Conservation (phyloP, 2,329 filamentous ascomycete species). For the Aureobasidium sp. region DNA sequence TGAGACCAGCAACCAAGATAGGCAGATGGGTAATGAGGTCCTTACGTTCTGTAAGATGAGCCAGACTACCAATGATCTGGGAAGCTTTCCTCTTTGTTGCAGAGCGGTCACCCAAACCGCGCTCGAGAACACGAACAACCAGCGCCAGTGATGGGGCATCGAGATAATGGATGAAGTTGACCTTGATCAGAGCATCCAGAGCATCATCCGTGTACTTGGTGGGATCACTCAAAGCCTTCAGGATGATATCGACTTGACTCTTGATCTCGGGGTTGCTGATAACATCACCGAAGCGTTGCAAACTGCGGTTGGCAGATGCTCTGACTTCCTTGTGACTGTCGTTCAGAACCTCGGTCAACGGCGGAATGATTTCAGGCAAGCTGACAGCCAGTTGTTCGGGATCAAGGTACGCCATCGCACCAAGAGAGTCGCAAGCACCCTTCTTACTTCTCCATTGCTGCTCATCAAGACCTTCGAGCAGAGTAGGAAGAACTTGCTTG, state of each 20-base stretch:
- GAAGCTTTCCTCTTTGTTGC: slow-evolving; percentile 93
- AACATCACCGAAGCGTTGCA: slow-evolving; percentile 97
- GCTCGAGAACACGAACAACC: slow-evolving; percentile 89
- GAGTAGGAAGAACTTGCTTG: slow-evolving; percentile 83
- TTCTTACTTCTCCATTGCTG: slow-evolving; percentile 98
- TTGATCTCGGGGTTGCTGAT: slow-evolving; percentile 98
- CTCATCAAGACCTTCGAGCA: slow-evolving; percentile 87
- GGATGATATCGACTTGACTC: slow-evolving; percentile 77
- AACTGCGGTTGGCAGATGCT: slow-evolving; percentile 81
- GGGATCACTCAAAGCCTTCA: slow-evolving; percentile 94
- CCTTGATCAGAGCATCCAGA: slow-evolving; percentile 87
- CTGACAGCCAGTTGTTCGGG: slow-evolving; percentile 89
- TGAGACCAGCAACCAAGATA: slow-evolving; percentile 83
- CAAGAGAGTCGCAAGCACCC: slow-evolving; percentile 90
- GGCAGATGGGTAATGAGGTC: slow-evolving; percentile 87
- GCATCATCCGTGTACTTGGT: slow-evolving; percentile 96
- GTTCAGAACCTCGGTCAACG: slow-evolving; percentile 85
- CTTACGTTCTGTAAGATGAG: slow-evolving; percentile 92
- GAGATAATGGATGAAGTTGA: slow-evolving; percentile 98
- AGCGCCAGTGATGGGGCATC: slow-evolving; percentile 92
- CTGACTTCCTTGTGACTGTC: slow-evolving; percentile 98
- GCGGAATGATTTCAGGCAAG: slow-evolving; percentile 92
- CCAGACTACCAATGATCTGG: slow-evolving; percentile 95
- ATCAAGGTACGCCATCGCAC: slow-evolving; percentile 97
- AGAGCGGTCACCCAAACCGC: slow-evolving; percentile 83